Conservation (phyloP, 2,329 filamentous ascomycete species). For the Verticillium nonalfalfae region DNA sequence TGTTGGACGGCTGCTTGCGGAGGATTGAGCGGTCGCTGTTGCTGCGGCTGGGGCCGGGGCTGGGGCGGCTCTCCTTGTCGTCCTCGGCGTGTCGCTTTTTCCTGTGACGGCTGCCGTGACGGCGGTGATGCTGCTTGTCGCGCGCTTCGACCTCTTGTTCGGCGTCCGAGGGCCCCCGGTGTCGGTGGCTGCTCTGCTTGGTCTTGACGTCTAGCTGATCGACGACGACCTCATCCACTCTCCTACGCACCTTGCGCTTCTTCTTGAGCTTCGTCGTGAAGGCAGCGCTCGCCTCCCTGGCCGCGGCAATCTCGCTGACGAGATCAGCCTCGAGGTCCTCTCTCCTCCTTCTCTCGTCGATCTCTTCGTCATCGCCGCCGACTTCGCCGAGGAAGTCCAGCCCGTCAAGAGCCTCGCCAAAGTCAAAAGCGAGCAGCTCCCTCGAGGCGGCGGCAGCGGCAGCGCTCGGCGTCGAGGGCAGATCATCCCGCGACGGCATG, state of each 20-base stretch:
- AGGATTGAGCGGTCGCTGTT: conserved; percentile 8
- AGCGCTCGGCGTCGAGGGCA: conserved; percentile 40
- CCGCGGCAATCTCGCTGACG: conserved; percentile 25
- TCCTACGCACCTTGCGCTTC: conserved; percentile 24
- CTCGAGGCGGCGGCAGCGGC: conserved; percentile 47
- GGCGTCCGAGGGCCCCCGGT: conserved; percentile 17
- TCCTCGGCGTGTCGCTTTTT: not conserved
- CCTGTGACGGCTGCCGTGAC: conserved; percentile 10
- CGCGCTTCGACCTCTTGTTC: conserved; percentile 16
- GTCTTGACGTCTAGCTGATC: not conserved
- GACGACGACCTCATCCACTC: not conserved
- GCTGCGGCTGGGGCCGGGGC: conserved; percentile 19
- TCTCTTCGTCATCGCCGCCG: not conserved
- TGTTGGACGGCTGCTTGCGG: conserved; percentile 6
- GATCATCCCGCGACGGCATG: conserved; percentile 24
- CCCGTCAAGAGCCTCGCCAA: conserved; percentile 12
- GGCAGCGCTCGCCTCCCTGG: conserved; percentile 24
- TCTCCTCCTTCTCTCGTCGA: not conserved
- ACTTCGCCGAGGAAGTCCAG: not conserved
- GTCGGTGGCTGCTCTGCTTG: conserved; percentile 21
- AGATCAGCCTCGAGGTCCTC: conserved; percentile 23
- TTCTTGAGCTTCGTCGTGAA: conserved; percentile 43
- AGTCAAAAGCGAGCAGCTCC: conserved; percentile 36
- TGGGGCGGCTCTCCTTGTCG: conserved; percentile 5
- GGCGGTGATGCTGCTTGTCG: conserved; percentile 22